Conservation (phyloP, 2,329 filamentous ascomycete species). For the Calonectria pteridis region DNA sequence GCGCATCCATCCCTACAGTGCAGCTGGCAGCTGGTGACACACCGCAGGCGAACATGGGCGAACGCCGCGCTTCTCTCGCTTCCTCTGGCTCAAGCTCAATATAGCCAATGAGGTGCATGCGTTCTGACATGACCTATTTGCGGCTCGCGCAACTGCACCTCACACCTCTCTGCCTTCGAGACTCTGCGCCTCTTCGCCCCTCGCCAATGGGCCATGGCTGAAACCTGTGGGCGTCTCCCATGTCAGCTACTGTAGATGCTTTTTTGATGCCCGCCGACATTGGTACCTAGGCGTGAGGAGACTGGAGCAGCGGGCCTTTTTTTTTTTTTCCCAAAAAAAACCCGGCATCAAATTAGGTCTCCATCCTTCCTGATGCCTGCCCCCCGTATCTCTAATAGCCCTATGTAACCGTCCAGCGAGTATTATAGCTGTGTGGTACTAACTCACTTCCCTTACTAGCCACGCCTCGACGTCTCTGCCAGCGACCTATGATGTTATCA, state of each 20-base stretch:
- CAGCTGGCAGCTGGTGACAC: not conserved
- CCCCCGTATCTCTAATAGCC: not conserved
- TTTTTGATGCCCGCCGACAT: not conserved
- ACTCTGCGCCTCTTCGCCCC: not conserved
- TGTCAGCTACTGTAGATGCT: not conserved
- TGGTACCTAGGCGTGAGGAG: not conserved
- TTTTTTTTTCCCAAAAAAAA: not conserved
- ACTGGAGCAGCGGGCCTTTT: not conserved
- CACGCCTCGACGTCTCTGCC: not conserved
- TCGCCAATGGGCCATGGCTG: not conserved
- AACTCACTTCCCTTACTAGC: not conserved
- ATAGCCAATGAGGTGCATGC: not conserved
- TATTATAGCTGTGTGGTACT: not conserved
- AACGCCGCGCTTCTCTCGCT: conserved; percentile 11
- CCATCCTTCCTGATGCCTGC: not conserved
- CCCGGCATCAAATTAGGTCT: not conserved
- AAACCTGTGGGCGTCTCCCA: not conserved
- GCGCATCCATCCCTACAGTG: not conserved
- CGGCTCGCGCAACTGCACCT: not conserved
- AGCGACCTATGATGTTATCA: not conserved
- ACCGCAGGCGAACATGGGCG: not conserved
- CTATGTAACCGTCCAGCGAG: not conserved
- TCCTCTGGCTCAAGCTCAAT: not conserved
- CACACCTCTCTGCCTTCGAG: not conserved
- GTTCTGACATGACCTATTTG: not conserved